Conservation (phyloP, 2,329 filamentous ascomycete species). For the Alternaria triticina region DNA sequence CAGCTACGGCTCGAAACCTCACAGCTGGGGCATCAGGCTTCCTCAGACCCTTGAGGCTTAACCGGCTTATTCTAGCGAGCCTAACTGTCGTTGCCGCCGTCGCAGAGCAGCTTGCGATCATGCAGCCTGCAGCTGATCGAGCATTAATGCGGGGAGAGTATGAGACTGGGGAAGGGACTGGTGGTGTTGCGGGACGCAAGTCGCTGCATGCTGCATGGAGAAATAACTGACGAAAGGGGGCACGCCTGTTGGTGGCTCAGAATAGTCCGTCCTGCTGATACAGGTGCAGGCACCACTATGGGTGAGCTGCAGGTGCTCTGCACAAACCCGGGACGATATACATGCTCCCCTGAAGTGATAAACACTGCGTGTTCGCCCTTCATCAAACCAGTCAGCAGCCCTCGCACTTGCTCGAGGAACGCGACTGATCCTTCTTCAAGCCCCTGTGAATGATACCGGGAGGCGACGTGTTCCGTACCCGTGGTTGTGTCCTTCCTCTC, state of each 20-base stretch:
- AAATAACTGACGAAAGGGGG: not conserved
- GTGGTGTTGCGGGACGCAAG: conserved; percentile 4
- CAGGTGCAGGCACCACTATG: conserved; percentile 6
- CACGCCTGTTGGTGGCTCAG: not conserved
- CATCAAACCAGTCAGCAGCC: not conserved
- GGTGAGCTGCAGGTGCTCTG: conserved; percentile 10
- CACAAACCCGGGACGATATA: conserved; percentile 1
- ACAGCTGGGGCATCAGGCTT: conserved; percentile 13
- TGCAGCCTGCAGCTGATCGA: conserved; percentile 21
- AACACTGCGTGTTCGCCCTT: not conserved
- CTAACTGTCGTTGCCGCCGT: conserved; percentile 13
- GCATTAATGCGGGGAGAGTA: conserved; percentile 16
- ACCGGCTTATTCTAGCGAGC: conserved; percentile 10
- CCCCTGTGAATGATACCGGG: not conserved
- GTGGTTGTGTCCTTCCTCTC: not conserved
- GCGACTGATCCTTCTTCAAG: not conserved
- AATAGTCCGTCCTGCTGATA: conserved; percentile 8
- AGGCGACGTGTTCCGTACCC: not conserved
- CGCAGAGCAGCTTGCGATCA: conserved; percentile 22
- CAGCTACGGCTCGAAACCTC: conserved; percentile 15
- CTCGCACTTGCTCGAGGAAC: not conserved
- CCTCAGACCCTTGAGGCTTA: conserved; percentile 7
- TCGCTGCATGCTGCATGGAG: not conserved
- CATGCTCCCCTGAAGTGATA: conserved; percentile 4
- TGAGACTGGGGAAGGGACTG: conserved; percentile 11